phyloP scores from a whole-genome alignment of 208 protist species.

The Blastocrithidia nonstop region DNA sequence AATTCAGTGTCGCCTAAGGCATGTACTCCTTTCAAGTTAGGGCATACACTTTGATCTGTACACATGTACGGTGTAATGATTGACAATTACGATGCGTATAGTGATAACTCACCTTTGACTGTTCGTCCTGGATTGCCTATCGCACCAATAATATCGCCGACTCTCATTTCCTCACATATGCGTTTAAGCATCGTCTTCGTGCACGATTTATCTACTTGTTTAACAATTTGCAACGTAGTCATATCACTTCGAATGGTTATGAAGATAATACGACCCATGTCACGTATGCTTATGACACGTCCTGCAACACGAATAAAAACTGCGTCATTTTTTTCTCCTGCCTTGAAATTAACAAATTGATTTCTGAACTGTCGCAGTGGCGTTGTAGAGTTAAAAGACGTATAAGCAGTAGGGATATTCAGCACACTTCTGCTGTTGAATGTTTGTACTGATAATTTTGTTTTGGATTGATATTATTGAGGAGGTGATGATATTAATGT shows the following conservation, averaged over 20 bases:
- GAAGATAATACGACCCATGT: conserved; percentile 80
- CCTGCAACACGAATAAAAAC: conserved; percentile 33
- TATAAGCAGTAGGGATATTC: conserved; percentile 38
- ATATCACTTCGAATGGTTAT: conserved; percentile 49
- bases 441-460: too few relatives aligned
- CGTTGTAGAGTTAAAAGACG: conserved; percentile 31
- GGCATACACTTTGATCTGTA: conserved; percentile 69
- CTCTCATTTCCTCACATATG: conserved; percentile 22
- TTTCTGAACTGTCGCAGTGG: conserved; percentile 27
- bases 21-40: conserved; percentile 24
- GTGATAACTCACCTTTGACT: conserved; percentile 68
- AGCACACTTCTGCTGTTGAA: too few relatives aligned
- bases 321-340: conserved; percentile 8
- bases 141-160: conserved; percentile 80
- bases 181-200: conserved; percentile 31
- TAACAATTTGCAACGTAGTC: conserved; percentile 51
- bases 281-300: conserved; percentile 46
- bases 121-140: conserved; percentile 58
- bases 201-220: conserved; percentile 30
- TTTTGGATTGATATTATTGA: too few relatives aligned
- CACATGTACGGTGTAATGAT: conserved; percentile 74
- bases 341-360: conserved; percentile 17
- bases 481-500: too few relatives aligned
- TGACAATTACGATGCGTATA: conserved; percentile 30
- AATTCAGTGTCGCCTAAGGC: conserved; percentile 55